A percentile compares a stretch with the other conserved stretches of the same genome.
Evolutionary conservation across 2,329 filamentous ascomycete genomes (phyloP).

Genomic region (Diaporthe caulivora): DNA sequence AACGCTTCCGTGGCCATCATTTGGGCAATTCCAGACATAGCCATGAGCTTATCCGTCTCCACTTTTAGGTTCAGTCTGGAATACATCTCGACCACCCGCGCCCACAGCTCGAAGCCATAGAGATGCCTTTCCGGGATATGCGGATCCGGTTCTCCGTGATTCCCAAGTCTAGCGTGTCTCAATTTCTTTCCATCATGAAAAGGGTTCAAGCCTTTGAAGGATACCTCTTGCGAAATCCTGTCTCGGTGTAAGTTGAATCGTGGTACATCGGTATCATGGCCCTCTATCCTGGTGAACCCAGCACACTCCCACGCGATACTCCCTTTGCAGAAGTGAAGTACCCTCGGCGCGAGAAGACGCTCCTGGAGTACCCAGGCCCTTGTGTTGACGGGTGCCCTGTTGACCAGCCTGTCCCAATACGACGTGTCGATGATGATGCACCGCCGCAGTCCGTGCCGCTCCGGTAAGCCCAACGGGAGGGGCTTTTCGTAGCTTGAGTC

Average conservation of each 20-base stretch:
- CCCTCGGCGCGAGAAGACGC: conserved; percentile 40
- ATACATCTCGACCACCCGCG: conserved; percentile 9
- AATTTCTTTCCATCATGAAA: not conserved
- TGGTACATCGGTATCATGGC: not conserved
- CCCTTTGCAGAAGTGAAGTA: conserved; percentile 41
- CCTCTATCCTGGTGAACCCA: not conserved
- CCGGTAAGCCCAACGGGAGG: not conserved
- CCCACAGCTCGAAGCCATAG: conserved; percentile 27
- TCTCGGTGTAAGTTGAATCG: not conserved
- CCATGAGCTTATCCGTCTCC: conserved; percentile 35
- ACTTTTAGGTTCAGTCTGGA: conserved; percentile 8
- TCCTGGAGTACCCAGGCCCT: conserved; percentile 45
- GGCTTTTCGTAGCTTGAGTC: not conserved
- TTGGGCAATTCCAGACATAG: conserved; percentile 29
- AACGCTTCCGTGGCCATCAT: conserved; percentile 5
- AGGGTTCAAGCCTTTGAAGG: not conserved
- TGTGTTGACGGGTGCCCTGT: conserved; percentile 29
- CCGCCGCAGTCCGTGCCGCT: not conserved
- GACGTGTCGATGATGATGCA: not conserved
- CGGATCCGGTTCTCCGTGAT: not conserved
- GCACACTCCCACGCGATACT: conserved; percentile 42
- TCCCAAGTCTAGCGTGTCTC: not conserved
- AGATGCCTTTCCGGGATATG: not conserved
- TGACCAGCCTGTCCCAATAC: not conserved
- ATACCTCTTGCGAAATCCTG: not conserved